Percentiles rank a stretch among this genome's conserved stretches.
These are phyloP conservation scores for Cutaneotrichosporon spelunceum DNA, from an alignment of 1,284 basidiomycete species.

Conservation along the genomic window DNA sequence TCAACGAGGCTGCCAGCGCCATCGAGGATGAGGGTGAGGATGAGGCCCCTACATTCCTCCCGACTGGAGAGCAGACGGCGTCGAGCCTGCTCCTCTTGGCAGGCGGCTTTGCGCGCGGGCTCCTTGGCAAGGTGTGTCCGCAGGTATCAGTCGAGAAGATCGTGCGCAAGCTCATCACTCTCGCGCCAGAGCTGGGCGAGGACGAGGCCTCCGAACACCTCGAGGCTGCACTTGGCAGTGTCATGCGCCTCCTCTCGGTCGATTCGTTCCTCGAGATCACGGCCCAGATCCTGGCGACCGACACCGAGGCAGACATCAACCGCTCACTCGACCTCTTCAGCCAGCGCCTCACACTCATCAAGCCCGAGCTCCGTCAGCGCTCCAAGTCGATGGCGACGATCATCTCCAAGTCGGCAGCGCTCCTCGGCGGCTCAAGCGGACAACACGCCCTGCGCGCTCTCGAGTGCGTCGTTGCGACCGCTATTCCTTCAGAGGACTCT, in stretches of 20 bases:
- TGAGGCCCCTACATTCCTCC: slow-evolving; percentile 26
- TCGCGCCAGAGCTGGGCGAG: slow-evolving; percentile 29
- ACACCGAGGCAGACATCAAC: slow-evolving; percentile 28
- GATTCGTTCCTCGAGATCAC: slow-evolving; percentile 60
- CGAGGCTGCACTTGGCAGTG: slow-evolving; percentile 36
- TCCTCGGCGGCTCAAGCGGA: slow-evolving; percentile 54
- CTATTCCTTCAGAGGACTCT: slow-evolving; percentile 64
- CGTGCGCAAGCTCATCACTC: slow-evolving; percentile 41
- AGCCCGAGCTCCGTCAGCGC: slow-evolving; percentile 59
- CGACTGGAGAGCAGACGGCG: slow-evolving; percentile 8
- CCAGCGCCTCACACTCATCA: slow-evolving; percentile 63
- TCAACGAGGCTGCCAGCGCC: slow-evolving; percentile 65
- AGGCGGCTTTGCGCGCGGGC: slow-evolving; percentile 42
- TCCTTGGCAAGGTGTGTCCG: slow-evolving; percentile 36
- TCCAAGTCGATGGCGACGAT: slow-evolving; percentile 57
- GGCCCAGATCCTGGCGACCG: slow-evolving; percentile 38
- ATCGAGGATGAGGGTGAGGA: slow-evolving; percentile 43
- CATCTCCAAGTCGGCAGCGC: slow-evolving; percentile 53
- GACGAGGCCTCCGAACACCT: slow-evolving; percentile 21
- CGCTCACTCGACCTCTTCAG: slow-evolving; percentile 58
- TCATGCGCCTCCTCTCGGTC: slow-evolving; percentile 53
- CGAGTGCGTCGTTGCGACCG: slow-evolving; percentile 59
- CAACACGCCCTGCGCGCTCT: slow-evolving; percentile 57
- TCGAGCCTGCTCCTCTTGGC: slow-evolving; percentile 59
- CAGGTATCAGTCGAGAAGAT: slow-evolving; percentile 35